phyloP scores from a whole-genome alignment of 2,329 filamentous ascomycete species.

The Fragosphaeria purpurea region DNA sequence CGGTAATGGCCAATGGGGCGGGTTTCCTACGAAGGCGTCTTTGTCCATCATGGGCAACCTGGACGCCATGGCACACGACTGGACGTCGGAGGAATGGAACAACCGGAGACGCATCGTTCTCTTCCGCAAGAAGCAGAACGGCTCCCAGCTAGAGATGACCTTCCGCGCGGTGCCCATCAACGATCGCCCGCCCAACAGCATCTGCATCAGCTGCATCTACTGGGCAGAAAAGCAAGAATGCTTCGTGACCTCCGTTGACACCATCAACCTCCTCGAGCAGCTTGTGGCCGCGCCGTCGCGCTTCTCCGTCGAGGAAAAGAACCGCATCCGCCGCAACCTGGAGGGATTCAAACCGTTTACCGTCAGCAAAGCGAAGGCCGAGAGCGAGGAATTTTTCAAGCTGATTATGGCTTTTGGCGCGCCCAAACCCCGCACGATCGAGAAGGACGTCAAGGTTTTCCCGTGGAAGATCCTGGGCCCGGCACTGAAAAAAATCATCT shows the following conservation, averaged over 20 bases:
- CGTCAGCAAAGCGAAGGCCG: slow-evolving; percentile 82
- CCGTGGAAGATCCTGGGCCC: slow-evolving; percentile 83
- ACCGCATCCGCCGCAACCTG: slow-evolving; percentile 87
- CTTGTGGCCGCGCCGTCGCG: slow-evolving; percentile 64
- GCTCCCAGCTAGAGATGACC: slow-evolving; percentile 68
- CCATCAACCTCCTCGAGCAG: slow-evolving; percentile 87
- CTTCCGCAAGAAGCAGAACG: slow-evolving; percentile 73
- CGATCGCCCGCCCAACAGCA: slow-evolving; percentile 71
- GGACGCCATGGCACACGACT: slow-evolving; percentile 70
- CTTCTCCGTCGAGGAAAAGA: slow-evolving; percentile 97
- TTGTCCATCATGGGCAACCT: slow-evolving; percentile 81
- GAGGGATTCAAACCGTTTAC: slow-evolving; percentile 90
- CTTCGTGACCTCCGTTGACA: slow-evolving; percentile 94
- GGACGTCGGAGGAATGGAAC: slow-evolving; percentile 72
- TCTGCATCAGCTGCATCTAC: slow-evolving; percentile 95
- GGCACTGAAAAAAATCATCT: slow-evolving; percentile 95
- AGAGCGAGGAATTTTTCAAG: slow-evolving; percentile 97
- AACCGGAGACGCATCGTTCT: slow-evolving; percentile 76
- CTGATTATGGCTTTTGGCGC: slow-evolving; percentile 96
- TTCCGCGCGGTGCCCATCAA: slow-evolving; percentile 73
- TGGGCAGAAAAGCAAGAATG: slow-evolving; percentile 89
- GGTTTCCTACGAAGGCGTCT: slow-evolving; percentile 75
- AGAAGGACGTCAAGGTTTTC: slow-evolving; percentile 99
- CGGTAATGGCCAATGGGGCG: slow-evolving; percentile 64
- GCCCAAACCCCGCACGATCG: slow-evolving; percentile 93